These are phyloP conservation scores for Pseudopediastrum boryanum DNA, from an alignment of 139 green algal genomes.

Conservation along the genomic window DNA sequence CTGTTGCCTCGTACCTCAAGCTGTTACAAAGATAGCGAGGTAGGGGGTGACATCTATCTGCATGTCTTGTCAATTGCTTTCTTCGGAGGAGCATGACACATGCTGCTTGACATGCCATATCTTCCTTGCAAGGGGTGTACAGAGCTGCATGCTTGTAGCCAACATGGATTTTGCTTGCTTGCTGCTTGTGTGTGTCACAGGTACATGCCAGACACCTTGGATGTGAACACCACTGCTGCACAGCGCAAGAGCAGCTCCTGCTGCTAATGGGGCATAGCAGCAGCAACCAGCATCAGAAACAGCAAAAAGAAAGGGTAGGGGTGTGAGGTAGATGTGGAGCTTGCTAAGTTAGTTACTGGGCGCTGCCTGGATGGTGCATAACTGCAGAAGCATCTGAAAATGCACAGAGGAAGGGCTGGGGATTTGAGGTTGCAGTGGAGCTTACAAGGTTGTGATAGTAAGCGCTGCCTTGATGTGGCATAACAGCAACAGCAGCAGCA, in stretches of 20 bases:
- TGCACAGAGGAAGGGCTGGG: no score
- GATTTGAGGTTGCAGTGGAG: no score
- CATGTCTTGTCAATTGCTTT: not conserved
- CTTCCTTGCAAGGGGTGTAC: not conserved
- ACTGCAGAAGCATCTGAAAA: no score
- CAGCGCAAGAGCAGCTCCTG: constrained; percentile 65
- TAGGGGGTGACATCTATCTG: not conserved
- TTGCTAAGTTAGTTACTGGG: no score
- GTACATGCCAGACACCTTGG: constrained; percentile 92
- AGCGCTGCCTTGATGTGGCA: no score
- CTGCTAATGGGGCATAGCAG: constrained; percentile 79
- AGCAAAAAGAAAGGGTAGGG: not conserved
- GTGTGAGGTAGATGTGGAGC: no score
- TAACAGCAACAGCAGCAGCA: no score
- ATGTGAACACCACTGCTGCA: constrained; percentile 78
- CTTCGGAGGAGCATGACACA: not conserved
- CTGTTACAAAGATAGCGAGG: not conserved
- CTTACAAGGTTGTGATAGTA: no score
- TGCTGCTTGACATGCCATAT: not conserved
- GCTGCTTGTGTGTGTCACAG: constrained; percentile 35
- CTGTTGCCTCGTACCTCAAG: not conserved
- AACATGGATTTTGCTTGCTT: not conserved
- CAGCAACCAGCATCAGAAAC: not conserved
- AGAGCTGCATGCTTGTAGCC: not conserved
- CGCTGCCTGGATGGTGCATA: no score